Evolutionary conservation across 2,329 filamentous ascomycete species (phyloP).

Genomic region (Byssochlamys sp.): DNA sequence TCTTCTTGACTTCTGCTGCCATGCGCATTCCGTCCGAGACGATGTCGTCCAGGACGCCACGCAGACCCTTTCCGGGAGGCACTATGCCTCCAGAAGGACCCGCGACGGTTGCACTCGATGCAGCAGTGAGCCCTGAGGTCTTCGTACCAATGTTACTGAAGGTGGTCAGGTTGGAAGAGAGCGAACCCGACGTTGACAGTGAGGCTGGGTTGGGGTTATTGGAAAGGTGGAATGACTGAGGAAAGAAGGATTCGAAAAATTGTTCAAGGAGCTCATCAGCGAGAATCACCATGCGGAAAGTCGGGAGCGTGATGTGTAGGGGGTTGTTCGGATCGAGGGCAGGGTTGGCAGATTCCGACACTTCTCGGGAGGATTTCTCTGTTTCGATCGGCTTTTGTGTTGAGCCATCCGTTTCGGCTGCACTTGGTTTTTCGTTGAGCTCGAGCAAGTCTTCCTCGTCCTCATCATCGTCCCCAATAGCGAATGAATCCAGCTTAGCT

Average conservation of each 20-base stretch:
- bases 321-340: conserved; percentile 88
- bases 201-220: conserved; percentile 48
- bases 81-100: conserved; percentile 51
- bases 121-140: conserved; percentile 33
- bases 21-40: conserved; percentile 96
- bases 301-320: conserved; percentile 88
- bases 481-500: conserved; percentile 51
- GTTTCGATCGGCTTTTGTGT: conserved; percentile 22
- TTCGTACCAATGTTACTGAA: conserved; percentile 61
- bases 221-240: conserved; percentile 79
- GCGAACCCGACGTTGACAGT: conserved; percentile 36
- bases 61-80: conserved; percentile 62
- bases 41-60: conserved; percentile 92
- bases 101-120: conserved; percentile 33
- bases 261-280: conserved; percentile 91
- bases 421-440: conserved; percentile 25
- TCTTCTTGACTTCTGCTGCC: conserved; percentile 76
- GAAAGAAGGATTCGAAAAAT: conserved; percentile 95
- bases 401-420: conserved; percentile 11
- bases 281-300: conserved; percentile 96
- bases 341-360: conserved; percentile 70
- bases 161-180: conserved; percentile 67
- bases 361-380: conserved; percentile 48
- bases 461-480: conserved; percentile 60
- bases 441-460: conserved; percentile 44